phyloP scores from a whole-genome alignment of 2,329 filamentous ascomycete species.

The Fusarium buharicum region DNA sequence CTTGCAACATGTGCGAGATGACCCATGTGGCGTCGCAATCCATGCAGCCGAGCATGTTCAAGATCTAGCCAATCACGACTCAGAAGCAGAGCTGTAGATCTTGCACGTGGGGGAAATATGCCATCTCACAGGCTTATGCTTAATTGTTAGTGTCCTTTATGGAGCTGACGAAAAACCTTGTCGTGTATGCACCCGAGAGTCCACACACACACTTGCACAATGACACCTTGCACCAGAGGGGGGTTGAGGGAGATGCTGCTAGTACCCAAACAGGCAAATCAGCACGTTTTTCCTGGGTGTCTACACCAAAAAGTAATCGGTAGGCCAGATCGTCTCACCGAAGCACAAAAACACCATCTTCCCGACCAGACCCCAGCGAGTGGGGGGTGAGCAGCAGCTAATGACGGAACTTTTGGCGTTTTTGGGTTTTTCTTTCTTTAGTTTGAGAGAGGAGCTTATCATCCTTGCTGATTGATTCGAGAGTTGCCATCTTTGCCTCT shows the following conservation, averaged over 20 bases:
- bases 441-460: background rate
- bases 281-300: conserved; percentile 18
- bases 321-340: conserved; percentile 42
- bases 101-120: conserved; percentile 27
- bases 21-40: conserved; percentile 17
- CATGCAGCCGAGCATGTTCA: background rate
- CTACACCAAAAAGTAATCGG: conserved; percentile 26
- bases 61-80: conserved; percentile 7
- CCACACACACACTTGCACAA: background rate
- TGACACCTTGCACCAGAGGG: background rate
- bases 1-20: background rate
- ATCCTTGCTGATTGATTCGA: background rate
- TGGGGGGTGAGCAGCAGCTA: background rate
- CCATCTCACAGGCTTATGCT: conserved; percentile 34
- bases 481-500: background rate
- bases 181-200: no score
- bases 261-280: conserved; percentile 21
- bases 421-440: background rate
- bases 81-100: background rate
- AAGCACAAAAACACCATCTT: conserved; percentile 13
- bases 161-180: no score
- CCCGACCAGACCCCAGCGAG: conserved; percentile 10
- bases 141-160: conserved; percentile 22
- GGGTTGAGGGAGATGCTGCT: background rate
- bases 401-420: background rate